Conservation (phyloP, 179 eudicot genomes). For the Heliamphora pulchella region DNA sequence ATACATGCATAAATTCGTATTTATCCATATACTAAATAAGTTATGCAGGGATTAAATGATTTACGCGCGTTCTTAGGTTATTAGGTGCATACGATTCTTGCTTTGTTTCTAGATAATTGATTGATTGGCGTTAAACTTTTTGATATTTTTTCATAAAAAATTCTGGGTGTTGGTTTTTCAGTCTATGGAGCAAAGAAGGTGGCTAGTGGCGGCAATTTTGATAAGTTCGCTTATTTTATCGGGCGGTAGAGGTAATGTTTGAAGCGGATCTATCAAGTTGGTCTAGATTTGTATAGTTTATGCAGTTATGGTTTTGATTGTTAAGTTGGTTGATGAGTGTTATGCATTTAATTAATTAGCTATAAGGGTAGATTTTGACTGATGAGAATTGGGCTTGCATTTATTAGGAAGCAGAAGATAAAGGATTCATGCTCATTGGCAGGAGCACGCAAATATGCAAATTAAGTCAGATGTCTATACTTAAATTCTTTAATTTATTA, state of each 20-base stretch:
- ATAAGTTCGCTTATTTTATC: conserved; percentile 30
- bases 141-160: background rate
- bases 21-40: no score
- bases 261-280: background rate
- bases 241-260: conserved; percentile 43
- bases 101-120: background rate
- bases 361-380: background rate
- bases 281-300: background rate
- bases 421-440: background rate
- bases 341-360: background rate
- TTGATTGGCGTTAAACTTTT: background rate
- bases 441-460: background rate
- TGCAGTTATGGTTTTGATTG: background rate
- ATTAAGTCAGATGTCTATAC: background rate
- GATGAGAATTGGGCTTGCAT: background rate
- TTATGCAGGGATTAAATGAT: no score
- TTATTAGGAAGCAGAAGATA: background rate
- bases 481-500: no score
- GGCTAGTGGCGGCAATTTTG: conserved; percentile 34
- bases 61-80: background rate
- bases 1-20: no score
- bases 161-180: conserved; percentile 1
- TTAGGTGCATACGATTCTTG: background rate
- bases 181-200: conserved; percentile 42
- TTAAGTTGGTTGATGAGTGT: background rate